Base-by-base conservation (phyloP, 306 rosid species). In the Lagenaria siceraria region DNA sequence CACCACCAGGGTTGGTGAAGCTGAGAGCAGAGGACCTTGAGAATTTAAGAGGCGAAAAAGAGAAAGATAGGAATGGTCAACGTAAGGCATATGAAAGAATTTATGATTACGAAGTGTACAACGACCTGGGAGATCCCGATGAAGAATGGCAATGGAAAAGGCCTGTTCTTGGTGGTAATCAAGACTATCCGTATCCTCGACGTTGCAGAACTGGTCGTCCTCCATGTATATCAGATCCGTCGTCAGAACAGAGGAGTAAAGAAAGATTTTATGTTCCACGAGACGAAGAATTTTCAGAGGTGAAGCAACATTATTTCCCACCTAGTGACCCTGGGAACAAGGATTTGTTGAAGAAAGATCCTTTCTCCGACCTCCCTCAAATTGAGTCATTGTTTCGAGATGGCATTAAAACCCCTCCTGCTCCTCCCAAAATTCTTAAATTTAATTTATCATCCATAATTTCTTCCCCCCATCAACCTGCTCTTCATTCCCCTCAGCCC, bases 31-130 rank as follows among this genome's bases (percentile, higher is more conserved):
- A 84, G 42, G 90, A 87, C 42, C 86, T 87, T 5, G 35, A 2
- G 52, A 51, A 25, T 21, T 27, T 82, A 46, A 62, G 88, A 27
- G 90, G 90, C 19, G 0, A 0, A 49, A 49, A 49, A 14, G 7
- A 19, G 11, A 5, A 0, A 0, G 27, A 58, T 53, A 53, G 0
- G 58, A 53, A 2, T 21, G 60, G 33, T 29, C 3, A 19, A 33
- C 65, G 65, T 22, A 10, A 78, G 79, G 9, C 3, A 0, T 71
- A 62, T 19, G 88, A 87, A n/a, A 84, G 86, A 25, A 68, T 87
- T 5, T 87, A 87, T n/a, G 90, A 87, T 68, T 87, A 87, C 1
- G 90, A 87, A 64, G 84, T 84, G 6, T 87, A 84, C 71, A 87
- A 84, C 6, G 90, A 87, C 61, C 77, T 87, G 46, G 90, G 86